Conservation (phyloP, 2,329 filamentous ascomycete genomes). For the Fusarium verticillioides region DNA sequence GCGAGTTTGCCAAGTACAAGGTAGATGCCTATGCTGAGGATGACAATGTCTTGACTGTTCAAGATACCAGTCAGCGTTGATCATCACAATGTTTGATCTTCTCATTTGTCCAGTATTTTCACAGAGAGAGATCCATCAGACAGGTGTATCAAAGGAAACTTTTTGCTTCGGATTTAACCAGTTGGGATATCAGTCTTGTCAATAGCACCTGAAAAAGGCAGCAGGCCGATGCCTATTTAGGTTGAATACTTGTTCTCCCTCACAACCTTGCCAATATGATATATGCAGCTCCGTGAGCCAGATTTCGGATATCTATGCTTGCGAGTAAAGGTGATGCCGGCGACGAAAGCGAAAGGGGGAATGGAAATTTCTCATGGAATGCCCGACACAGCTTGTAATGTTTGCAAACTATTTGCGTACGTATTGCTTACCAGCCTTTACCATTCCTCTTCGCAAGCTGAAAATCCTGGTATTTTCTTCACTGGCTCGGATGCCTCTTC, state of each 20-base stretch:
- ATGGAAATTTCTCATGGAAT: not conserved
- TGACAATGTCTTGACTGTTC: slow-evolving; percentile 6
- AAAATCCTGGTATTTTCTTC: not conserved
- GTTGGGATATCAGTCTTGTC: not conserved
- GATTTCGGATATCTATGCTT: not conserved
- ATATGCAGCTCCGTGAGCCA: not conserved
- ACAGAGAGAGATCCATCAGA: not conserved
- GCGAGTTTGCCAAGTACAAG: slow-evolving; percentile 51
- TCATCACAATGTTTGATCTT: not conserved
- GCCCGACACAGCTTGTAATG: not conserved
- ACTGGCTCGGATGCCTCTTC: fast-evolving
- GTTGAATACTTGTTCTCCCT: not conserved
- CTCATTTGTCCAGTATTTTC: not conserved
- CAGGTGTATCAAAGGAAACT: too few species aligned
- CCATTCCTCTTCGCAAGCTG: too few species aligned
- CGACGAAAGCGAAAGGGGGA: too few species aligned
- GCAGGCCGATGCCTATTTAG: not conserved
- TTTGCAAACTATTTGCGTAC: not conserved
- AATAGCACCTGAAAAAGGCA: not conserved
- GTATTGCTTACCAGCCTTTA: not conserved
- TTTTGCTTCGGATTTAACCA: not conserved
- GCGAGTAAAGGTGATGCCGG: too few species aligned
- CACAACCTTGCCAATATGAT: fast-evolving
- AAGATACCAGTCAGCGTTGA: not conserved
- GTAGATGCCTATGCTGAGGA: slow-evolving; percentile 45